Conservation (phyloP, 805 yeast species). For the Lachancea fermentati region DNA sequence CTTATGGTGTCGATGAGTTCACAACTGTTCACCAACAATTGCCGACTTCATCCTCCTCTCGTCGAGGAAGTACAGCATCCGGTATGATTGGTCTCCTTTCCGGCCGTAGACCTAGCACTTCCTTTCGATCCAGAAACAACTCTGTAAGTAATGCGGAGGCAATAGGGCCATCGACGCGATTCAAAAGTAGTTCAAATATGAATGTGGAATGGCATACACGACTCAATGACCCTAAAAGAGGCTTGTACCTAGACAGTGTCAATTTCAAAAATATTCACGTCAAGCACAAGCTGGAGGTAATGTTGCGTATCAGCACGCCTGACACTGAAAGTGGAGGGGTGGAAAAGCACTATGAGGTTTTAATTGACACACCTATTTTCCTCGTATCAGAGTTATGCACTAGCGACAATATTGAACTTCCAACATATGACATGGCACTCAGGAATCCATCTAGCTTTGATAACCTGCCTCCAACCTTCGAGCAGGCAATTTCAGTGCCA, state of each 20-base stretch:
- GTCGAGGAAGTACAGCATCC: conserved; percentile 12
- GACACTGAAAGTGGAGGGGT: conserved; percentile 42
- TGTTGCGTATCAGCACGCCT: conserved; percentile 60
- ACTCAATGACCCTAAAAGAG: conserved; percentile 26
- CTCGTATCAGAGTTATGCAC: conserved; percentile 42
- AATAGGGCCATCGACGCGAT: conserved; percentile 8
- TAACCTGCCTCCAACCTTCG: conserved; percentile 53
- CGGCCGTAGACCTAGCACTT: conserved; percentile 9
- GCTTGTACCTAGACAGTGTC: conserved; percentile 54
- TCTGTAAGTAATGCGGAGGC: conserved; percentile 4
- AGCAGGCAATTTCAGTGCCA: conserved; percentile 51
- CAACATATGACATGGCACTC: conserved; percentile 32
- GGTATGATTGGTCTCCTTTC: conserved; percentile 20
- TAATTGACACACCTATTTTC: conserved; percentile 70
- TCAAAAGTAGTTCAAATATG: conserved; percentile 19
- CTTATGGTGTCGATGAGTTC: conserved; percentile 31
- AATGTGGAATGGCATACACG: conserved; percentile 18
- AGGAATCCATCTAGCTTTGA: conserved; percentile 12
- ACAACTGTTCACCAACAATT: conserved; percentile 17
- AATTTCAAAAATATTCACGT: conserved; percentile 58
- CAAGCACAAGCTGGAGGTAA: conserved; percentile 63
- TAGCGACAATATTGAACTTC: conserved; percentile 35
- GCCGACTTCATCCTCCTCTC: conserved; percentile 3
- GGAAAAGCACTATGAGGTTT: conserved; percentile 72
- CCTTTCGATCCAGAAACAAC: conserved; percentile 7